Evolutionary conservation across 306 rosid genomes (phyloP).

Genomic region (Cicer judaicum): DNA sequence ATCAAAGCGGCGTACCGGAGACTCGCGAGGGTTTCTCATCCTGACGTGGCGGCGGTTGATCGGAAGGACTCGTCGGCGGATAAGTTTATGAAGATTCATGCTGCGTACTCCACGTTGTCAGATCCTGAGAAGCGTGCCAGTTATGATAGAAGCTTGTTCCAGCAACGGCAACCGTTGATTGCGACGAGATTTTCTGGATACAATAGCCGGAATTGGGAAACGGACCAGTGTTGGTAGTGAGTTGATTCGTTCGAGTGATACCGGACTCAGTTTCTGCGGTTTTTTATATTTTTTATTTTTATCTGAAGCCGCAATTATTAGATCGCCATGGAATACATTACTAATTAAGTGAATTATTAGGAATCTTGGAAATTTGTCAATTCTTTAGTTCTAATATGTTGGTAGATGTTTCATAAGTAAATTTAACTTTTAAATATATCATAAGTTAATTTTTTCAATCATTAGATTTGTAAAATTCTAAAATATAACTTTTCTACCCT

Average conservation of each 20-base stretch:
- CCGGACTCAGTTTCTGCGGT: neutral
- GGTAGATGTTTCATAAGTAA: too few species aligned
- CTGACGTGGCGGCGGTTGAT: conserved; percentile 63
- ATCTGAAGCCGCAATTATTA: too few species aligned
- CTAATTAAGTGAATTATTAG: too few species aligned
- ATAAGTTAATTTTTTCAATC: too few species aligned
- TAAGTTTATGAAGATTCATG: conserved; percentile 69
- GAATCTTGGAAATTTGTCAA: too few species aligned
- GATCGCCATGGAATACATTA: too few species aligned
- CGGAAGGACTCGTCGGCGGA: conserved; percentile 60
- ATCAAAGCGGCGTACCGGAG: conserved; percentile 78
- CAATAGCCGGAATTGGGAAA: conserved; percentile 77
- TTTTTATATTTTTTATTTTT: too few species aligned
- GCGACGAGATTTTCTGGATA: conserved; percentile 53
- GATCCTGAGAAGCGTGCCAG: conserved; percentile 79
- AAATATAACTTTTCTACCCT: too few species aligned
- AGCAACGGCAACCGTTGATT: conserved; percentile 49
- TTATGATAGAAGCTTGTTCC: conserved; percentile 59
- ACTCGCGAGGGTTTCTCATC: conserved; percentile 72
- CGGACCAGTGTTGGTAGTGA: conserved; percentile 94
- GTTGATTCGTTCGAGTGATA: conserved; percentile 41
- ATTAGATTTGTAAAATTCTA: too few species aligned
- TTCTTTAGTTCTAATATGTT: too few species aligned
- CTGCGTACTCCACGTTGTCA: conserved; percentile 75
- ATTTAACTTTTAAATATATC: too few species aligned